Base-by-base conservation (phyloP, 1,284 basidiomycete genomes). In the Pseudomicrostroma phylloplanum region DNA sequence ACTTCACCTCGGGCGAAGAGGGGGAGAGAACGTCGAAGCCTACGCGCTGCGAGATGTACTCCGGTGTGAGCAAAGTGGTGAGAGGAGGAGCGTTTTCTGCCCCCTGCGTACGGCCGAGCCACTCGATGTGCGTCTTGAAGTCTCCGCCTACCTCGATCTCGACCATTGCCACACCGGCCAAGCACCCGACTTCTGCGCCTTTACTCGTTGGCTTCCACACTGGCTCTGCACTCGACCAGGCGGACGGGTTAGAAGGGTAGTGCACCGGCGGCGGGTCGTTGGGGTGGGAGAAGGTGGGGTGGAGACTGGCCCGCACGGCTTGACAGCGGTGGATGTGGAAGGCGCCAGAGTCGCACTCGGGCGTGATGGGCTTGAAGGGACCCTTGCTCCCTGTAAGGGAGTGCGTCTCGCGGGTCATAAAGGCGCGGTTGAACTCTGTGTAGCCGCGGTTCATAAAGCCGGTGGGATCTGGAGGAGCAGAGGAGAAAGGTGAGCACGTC, bases 371-470 rank as follows among this genome's bases (percentile, higher is more conserved):
- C 21, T 54, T 70, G 61, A 17, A 64, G 63, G 13, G 66, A 63
- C 11, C 62, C 51, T 46, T 59, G 59, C 25, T 59, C 58, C 15
- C 55, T 56, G 21, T 55, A 55, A 8, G 39, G 13, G 30, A 56
- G 23, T 6, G 61, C 49, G 66, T 65, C 30, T 71, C 70, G 3
- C 69, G 62, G 9, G 71, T 72, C 71, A 67, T 72, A 51, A 72
- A 72, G 7, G 69, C 69, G 0, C 71, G 63, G 46, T 69, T 67
- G 58, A 63, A 72, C 48, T 72, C 71, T 6, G 66, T 57, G 40
- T 72, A 72, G 4, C 71, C 71, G 2, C 71, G 41, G 1, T 63
- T 57, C 71, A 72, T 72, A 13, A 72, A 41, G 4, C 71, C 71
- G 3, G 57, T 48, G 0, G 67, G 69, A 62, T 26, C 65, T 36